Evolutionary conservation across 345 rosid genomes (phyloP).

Genomic region (Carallia brachiata): DNA sequence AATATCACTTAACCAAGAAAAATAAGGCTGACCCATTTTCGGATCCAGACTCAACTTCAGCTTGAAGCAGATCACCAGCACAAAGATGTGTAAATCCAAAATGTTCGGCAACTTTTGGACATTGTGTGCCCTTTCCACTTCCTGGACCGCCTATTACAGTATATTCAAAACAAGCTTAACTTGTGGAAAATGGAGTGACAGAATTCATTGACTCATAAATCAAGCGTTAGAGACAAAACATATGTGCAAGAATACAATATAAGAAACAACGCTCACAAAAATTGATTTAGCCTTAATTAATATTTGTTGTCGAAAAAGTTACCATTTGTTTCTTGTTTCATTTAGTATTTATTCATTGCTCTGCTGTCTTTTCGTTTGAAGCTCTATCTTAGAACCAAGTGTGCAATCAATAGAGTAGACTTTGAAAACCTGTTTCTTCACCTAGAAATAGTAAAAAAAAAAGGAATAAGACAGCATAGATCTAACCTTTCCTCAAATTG

Average conservation of each 20-base stretch:
- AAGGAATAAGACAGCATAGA: too few species aligned
- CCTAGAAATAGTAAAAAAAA: too few species aligned
- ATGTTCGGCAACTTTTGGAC: conserved; percentile 56
- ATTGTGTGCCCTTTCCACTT: conserved; percentile 86
- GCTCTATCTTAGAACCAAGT: too few species aligned
- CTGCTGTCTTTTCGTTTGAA: too few species aligned
- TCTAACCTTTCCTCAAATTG: too few species aligned
- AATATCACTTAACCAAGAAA: not conserved
- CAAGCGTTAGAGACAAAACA: not conserved
- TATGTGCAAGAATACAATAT: not conserved
- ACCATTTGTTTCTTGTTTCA: too few species aligned
- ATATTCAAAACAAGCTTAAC: not conserved
- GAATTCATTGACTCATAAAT: not conserved
- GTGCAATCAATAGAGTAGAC: too few species aligned
- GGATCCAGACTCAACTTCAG: conserved; percentile 69
- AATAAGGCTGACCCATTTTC: conserved; percentile 55
- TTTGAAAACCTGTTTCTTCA: too few species aligned
- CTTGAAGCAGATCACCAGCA: conserved; percentile 84
- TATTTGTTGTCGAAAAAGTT: too few species aligned
- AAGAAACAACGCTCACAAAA: too few species aligned
- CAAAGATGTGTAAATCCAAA: conserved; percentile 69
- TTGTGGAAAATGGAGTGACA: not conserved
- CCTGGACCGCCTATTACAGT: conserved; percentile 28
- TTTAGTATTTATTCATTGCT: too few species aligned
- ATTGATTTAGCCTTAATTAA: too few species aligned